Evolutionary conservation across 192 early-diverging fungal species (phyloP).

Genomic region (Dispira simplex): DNA sequence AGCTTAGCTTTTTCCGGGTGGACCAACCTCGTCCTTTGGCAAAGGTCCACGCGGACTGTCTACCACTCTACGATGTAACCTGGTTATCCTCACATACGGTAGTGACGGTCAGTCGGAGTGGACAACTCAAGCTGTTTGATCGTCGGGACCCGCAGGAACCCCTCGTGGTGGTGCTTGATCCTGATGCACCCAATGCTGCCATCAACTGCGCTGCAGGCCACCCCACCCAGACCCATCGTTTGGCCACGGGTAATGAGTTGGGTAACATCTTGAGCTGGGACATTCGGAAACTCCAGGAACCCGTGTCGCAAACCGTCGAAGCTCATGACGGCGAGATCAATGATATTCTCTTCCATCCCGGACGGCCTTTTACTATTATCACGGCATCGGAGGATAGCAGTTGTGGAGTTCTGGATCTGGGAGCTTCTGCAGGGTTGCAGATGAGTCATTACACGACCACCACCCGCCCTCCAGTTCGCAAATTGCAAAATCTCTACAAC

Average conservation of each 20-base stretch:
- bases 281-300: conserved; percentile 19
- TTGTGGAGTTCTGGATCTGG: conserved; percentile 19
- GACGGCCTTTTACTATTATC: conserved; percentile 16
- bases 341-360: conserved; percentile 25
- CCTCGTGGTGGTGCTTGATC: conserved; percentile 21
- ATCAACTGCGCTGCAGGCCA: conserved; percentile 26
- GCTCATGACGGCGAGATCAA: conserved; percentile 25
- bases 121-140: conserved; percentile 31
- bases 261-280: conserved; percentile 28
- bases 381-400: conserved; percentile 30
- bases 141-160: conserved; percentile 16
- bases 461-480: conserved; percentile 9
- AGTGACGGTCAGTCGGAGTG: conserved; percentile 21
- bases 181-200: conserved; percentile 6
- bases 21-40: conserved; percentile 17
- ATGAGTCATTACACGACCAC: not conserved
- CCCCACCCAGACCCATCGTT: conserved; percentile 26
- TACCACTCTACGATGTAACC: conserved; percentile 20
- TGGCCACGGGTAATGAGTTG: conserved; percentile 24
- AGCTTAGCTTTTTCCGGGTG: conserved; percentile 16
- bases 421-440: not conserved
- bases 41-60: not conserved
- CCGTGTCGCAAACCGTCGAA: conserved; percentile 17
- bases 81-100: conserved; percentile 26
- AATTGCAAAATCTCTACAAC: conserved; percentile 24